Percentiles rank a stretch among this genome's conserved stretches.
These are phyloP conservation scores for Populus hybrid DNA, from an alignment of 441 rosid genomes.

Conservation along the genomic window DNA sequence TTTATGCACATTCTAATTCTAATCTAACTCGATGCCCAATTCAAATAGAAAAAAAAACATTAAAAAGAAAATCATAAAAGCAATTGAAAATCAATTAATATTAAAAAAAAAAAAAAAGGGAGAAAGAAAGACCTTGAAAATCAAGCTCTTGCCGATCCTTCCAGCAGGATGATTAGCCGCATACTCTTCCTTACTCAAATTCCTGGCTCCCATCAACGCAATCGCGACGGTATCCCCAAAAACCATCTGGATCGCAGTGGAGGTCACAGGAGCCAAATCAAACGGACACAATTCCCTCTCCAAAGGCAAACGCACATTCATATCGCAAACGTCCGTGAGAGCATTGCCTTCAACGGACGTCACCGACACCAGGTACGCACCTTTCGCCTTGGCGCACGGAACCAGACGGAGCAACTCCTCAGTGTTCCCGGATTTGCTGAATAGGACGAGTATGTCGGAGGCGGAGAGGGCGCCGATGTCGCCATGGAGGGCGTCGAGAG, in stretches of 20 bases:
- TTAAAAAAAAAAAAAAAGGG: background rate
- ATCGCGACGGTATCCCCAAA: constrained; percentile 96
- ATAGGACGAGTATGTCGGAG: constrained; percentile 57
- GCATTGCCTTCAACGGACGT: constrained; percentile 75
- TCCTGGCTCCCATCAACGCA: constrained; percentile 88
- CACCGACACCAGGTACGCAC: constrained; percentile 63
- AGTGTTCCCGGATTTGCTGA: constrained; percentile 82
- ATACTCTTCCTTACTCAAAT: constrained; percentile 71
- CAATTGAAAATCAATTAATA: background rate
- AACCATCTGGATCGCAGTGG: constrained; percentile 97
- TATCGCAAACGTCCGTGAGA: constrained; percentile 55
- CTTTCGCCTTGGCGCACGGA: constrained; percentile 83
- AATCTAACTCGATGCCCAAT: no score
- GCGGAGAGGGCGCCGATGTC: constrained; percentile 71
- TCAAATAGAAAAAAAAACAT: no score
- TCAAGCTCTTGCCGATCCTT: constrained; percentile 82
- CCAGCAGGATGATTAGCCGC: constrained; percentile 96
- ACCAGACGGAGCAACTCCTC: constrained; percentile 83
- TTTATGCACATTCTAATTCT: no score
- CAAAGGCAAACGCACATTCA: constrained; percentile 84
- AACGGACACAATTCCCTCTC: constrained; percentile 91
- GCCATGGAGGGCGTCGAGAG: constrained; percentile 90
- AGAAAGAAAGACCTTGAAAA: constrained; percentile 59
- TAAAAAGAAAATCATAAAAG: no score
- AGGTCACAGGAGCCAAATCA: constrained; percentile 90